Base-by-base conservation (phyloP, 176 grass and related monocot species). In the Oryza glumipatula region DNA sequence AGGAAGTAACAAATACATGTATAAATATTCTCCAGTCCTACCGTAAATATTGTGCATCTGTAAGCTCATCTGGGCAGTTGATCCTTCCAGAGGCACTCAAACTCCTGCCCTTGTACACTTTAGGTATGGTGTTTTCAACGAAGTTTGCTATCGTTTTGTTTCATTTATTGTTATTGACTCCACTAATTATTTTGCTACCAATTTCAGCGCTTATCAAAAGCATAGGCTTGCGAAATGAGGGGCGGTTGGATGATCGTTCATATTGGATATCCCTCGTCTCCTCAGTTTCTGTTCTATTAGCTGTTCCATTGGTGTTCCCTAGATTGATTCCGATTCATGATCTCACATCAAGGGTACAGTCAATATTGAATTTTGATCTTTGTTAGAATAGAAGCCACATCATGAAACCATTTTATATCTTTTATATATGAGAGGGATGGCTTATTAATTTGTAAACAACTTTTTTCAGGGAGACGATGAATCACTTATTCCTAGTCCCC, bases 41-140 rank as follows among this genome's bases (percentile, higher is more conserved):
- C 80, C 87, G 94, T 73, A 97, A 97, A 78, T 81, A 81, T 76
- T 97, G 94, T 43, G 94, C 94, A 15, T 88, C 94, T 78, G 91
- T 97, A 75, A 92, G 79, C 68, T 94, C 94, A 21, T 88, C 94
- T 3, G 94, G 94, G 32, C 92, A 97, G 82, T 84, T 97, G 83
- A 97, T 97, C 81, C 91, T 97, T 68, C 94, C 94, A 33, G 94
- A 97, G 82, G 91, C 89, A 74, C 89, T 97, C 51, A 97, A 97
- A 84, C 92, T 97, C 35, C 82, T 97, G 67, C 94, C 94, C 36
- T 68, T 97, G 36, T 97, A 97, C 92, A 97, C 89, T 81, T 81
- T 97, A 78, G 91, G 94, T 97, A 91, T 83, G 80, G 75, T 68
- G 14, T 23, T 3, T 28, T 67, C 1, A 11, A n/a, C 22, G 4